Conservation (phyloP, 345 rosid genomes). For the Excoecaria cochinchinensis region DNA sequence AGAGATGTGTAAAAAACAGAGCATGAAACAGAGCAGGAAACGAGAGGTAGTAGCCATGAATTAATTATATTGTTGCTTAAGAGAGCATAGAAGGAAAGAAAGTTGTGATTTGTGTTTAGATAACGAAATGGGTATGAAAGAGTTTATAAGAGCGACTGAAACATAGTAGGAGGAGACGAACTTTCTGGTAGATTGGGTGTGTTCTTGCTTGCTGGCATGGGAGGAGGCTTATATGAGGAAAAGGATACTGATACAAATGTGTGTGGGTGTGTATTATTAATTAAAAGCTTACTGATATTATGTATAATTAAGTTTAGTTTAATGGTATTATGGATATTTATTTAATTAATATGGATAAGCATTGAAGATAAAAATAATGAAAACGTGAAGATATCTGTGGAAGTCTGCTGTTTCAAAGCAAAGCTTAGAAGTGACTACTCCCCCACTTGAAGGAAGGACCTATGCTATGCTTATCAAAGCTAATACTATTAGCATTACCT, state of each 20-base stretch:
- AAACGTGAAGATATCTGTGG: background rate
- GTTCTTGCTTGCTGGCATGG: background rate
- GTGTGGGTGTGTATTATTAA: no score
- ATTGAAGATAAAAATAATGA: background rate
- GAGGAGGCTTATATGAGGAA: background rate
- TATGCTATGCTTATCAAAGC: background rate
- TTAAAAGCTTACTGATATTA: no score
- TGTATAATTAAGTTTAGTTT: no score
- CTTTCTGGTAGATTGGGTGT: slow-evolving; percentile 2
- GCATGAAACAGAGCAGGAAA: slow-evolving; percentile 31
- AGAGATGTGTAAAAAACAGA: slow-evolving; percentile 22
- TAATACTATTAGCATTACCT: no score
- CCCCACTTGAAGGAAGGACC: slow-evolving; percentile 4
- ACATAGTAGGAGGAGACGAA: background rate
- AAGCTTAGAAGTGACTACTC: slow-evolving; percentile 2
- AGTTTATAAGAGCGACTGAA: slow-evolving; percentile 14
- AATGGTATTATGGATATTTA: no score
- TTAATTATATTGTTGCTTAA: no score
- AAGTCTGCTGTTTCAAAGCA: background rate
- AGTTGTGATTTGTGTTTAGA: background rate
- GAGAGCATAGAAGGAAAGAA: background rate
- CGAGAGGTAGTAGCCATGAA: slow-evolving; percentile 36
- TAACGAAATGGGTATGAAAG: background rate
- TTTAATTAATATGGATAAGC: no score
- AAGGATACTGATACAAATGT: background rate